Evolutionary conservation across 2,329 filamentous ascomycete species (phyloP), one percentile per base, ranked within the genome.

Genomic region (Tolypocladium cylindrosporum): DNA sequence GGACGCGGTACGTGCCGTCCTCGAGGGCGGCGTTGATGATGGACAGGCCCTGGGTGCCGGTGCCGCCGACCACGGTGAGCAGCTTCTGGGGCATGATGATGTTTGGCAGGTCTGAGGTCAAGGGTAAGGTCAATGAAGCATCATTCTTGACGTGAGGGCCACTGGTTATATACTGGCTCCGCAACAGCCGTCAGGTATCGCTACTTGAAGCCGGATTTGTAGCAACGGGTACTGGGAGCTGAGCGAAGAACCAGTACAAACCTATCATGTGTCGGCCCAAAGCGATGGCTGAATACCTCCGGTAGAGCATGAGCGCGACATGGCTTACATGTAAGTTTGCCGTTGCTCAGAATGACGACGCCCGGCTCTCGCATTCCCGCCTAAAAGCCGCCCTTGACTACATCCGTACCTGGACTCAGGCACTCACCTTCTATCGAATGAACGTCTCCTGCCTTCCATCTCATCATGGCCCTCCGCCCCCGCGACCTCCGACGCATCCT

Each of bases 401-500:
- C 31, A 9, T 48, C 31, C 37, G 14, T 39, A 39, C 11, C 2
- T 13, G 11, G 9, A 36, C 36, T 39, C 37, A 5, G 3, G 24
- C 37, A 39, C 48, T 51, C 31, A n/a, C 45, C 7, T n/a, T 34
- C 10, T 6, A 3, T 14, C 19, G 16, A 50, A n/a, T 19, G 8
- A 13, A 16, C 9, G 27, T 4, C 24, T 19, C 14, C 16, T 16
- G 45, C 19, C 45, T 50, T 19, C 0, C 10, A 11, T 6, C 16
- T 41, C 14, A 50, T 34, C 45, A 50, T 50, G 45, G 9, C 31
- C 48, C 16, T 8, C 7, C 27, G 48, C 16, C 39, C 39, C 9
- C 11, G 14, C 2, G 39, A 55, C 1, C 8, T 55, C 3, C 55
- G 19, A 56, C 56, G 43, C 43, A 51, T 55, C 11, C 57, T 66